Base-by-base conservation (phyloP, 139 green algal genomes). In the Chlamydomonas urium region DNA sequence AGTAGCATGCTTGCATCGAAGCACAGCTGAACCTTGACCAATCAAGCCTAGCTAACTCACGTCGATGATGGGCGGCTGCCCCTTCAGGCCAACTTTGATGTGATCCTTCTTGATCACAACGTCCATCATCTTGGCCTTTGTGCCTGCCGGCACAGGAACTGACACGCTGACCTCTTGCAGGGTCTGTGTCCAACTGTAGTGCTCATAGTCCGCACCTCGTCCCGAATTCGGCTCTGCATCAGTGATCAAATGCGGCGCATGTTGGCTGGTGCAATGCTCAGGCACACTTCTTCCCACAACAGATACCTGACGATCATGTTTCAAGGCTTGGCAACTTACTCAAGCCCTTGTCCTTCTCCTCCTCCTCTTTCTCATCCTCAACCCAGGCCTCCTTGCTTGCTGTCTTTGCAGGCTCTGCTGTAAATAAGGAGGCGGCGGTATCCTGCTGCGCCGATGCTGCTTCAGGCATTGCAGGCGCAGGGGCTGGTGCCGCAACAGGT, bases 121-220 rank as follows among this genome's bases (percentile, higher is more conserved):
- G 32, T 85, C 76, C 75, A 94, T 36, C 48, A 82, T 69, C 24
- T 71, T 68, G 1, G 63, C 80, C 69, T 83, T 83, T 65, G 67
- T 97, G 45, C 92, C 92, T 0, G 71, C 23, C 0, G 91, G 90
- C 32, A 99, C 81, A 0, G 85, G 87, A 19, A 98, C 81, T 0
- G 10, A 75, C 17, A 98, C 71, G 2, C 75, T 85, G 34, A 94
- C 82, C 62, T 99, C 95, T 8, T 42, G 29, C 57, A 99, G 90
- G 0, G 92, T 96, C 81, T 99, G 95, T 1, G 82, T 90, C 94
- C 94, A 99, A 28, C 63, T 87, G 85, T 97, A 98, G 29, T 79
- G 71, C 1, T 84, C 85, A 29, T 93, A 74, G 75, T 97, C 90
- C 1, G 86, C 89, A 1, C 95, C 95, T 68, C 98, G 96, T 36